Conservation (phyloP, 1,284 basidiomycete genomes). For the Trichosporon faecale region DNA sequence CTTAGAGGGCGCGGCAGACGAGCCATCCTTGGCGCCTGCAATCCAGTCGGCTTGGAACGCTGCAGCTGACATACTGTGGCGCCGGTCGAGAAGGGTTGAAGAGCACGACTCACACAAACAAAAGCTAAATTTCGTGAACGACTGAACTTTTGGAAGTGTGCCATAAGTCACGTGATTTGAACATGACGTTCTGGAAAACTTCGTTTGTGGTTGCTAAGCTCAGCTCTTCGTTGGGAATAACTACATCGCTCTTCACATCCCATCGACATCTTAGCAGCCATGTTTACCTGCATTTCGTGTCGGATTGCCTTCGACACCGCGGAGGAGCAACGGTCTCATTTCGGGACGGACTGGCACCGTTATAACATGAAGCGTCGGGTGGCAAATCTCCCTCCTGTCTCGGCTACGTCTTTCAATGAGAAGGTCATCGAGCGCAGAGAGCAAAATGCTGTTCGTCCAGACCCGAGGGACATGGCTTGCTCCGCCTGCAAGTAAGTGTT, state of each 20-base stretch:
- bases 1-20: background rate
- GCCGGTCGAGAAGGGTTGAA: background rate
- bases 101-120: background rate
- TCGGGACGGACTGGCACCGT: constrained; percentile 89
- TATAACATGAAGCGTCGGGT: constrained; percentile 99
- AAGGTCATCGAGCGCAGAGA: constrained; percentile 79
- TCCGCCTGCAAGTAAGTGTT: constrained; percentile 70
- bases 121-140: background rate
- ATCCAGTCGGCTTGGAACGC: constrained; percentile 23
- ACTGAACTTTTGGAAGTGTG: background rate
- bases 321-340: constrained; percentile 85
- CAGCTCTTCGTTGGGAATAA: too few species aligned
- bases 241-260: background rate
- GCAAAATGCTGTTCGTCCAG: constrained; percentile 68
- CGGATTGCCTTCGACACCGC: constrained; percentile 81
- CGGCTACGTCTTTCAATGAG: constrained; percentile 73
- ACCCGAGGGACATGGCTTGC: constrained; percentile 65
- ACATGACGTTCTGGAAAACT: background rate
- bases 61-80: background rate
- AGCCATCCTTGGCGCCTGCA: background rate
- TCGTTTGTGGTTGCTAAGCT: background rate
- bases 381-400: constrained; percentile 83
- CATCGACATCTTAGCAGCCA: constrained; percentile 18
- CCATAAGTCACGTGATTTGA: background rate
- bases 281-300: constrained; percentile 90